A percentile compares a stretch with the other conserved stretches of the same genome.
Conservation (phyloP, 768 basidiomycete species). For the Panellus pusillus region DNA sequence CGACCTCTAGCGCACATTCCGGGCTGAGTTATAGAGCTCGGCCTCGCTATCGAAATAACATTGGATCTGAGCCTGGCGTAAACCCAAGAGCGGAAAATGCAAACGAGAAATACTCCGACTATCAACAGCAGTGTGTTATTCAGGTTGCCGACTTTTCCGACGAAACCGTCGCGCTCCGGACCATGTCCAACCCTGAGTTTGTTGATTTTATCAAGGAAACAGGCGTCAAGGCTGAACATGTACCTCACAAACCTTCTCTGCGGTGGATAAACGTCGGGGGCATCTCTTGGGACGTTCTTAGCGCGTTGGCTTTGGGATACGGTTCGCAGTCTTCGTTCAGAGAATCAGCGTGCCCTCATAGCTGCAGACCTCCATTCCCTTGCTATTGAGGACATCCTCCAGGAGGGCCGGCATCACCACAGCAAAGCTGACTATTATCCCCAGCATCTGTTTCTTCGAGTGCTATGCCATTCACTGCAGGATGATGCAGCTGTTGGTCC, state of each 20-base stretch:
- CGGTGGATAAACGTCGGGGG: slow-evolving; percentile 20
- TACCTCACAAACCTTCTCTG: background rate
- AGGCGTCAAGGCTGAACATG: background rate
- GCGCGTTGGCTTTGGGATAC: slow-evolving; percentile 11
- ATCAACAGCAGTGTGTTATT: slow-evolving; percentile 3
- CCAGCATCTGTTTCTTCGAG: slow-evolving; percentile 17
- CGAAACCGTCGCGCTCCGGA: slow-evolving; percentile 4
- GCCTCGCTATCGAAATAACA: background rate
- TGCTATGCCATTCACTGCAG: slow-evolving; percentile 13
- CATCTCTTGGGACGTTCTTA: slow-evolving; percentile 16
- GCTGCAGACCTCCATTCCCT: slow-evolving; percentile 47
- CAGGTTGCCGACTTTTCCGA: slow-evolving; percentile 11
- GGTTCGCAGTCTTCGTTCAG: background rate
- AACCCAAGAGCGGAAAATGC: slow-evolving; percentile 2
- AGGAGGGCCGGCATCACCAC: slow-evolving; percentile 28
- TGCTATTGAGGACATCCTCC: slow-evolving; percentile 47
- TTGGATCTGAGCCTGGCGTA: slow-evolving; percentile 17
- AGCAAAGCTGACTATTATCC: slow-evolving; percentile 26
- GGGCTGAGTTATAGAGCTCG: background rate
- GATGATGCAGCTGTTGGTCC: background rate
- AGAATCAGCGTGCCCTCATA: background rate
- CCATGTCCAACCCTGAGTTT: slow-evolving; percentile 10
- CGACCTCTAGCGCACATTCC: background rate
- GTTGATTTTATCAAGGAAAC: slow-evolving; percentile 7
- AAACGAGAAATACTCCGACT: slow-evolving; percentile 8